A percentile compares a stretch with the other conserved stretches of the same genome.
phyloP scores from a whole-genome alignment of 176 grass and related monocot genomes.

The Cenchrus purpureus region DNA sequence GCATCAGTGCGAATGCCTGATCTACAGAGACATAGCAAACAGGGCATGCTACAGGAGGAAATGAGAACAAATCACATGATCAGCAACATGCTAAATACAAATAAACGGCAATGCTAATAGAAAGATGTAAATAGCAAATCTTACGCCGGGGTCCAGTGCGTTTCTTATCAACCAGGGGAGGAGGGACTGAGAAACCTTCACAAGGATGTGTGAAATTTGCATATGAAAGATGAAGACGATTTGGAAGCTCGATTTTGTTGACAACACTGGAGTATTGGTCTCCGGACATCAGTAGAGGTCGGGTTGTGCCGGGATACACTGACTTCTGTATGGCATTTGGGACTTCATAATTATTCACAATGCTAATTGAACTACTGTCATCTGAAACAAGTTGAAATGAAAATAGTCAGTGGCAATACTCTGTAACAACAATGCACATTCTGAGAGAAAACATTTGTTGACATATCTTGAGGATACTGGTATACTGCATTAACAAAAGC shows the following conservation, averaged over 20 bases:
- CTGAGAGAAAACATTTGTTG: not conserved
- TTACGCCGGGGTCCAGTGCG: conserved; percentile 94
- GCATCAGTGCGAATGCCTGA: conserved; percentile 78
- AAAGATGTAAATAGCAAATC: conserved; percentile 39
- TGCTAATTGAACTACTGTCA: conserved; percentile 65
- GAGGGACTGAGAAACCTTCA: conserved; percentile 70
- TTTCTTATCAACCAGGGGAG: conserved; percentile 79
- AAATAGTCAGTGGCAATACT: conserved; percentile 21
- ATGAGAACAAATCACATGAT: conserved; percentile 29
- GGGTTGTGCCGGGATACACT: conserved; percentile 46
- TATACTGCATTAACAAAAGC: not conserved
- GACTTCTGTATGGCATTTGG: conserved; percentile 52
- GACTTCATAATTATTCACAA: conserved; percentile 61
- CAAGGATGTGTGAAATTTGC: conserved; percentile 70
- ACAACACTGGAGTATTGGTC: conserved; percentile 36
- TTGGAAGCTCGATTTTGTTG: conserved; percentile 43
- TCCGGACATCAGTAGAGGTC: conserved; percentile 40
- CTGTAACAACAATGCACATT: not conserved
- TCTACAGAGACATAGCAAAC: conserved; percentile 90
- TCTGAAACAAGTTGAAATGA: conserved; percentile 57
- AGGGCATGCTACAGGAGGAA: conserved; percentile 64
- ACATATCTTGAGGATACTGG: not conserved
- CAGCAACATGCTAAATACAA: conserved; percentile 9
- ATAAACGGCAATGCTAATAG: not conserved
- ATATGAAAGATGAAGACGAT: conserved; percentile 50